Base-by-base conservation (phyloP, 2,329 filamentous ascomycete species). In the Microsporum audouinii region DNA sequence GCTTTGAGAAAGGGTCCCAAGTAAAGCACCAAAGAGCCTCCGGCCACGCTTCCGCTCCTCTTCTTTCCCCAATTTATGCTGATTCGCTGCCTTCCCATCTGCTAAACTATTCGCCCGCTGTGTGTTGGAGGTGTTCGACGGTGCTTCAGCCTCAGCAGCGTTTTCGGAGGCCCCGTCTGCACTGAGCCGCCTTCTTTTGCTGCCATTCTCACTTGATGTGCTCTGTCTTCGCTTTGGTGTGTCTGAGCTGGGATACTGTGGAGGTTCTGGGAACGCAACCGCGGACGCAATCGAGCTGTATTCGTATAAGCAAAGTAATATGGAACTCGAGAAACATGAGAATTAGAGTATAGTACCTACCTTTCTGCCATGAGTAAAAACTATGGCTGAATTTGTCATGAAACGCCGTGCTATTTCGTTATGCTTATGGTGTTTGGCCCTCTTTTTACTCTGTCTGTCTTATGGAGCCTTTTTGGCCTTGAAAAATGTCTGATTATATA, bases 31-130 rank as follows among this genome's bases (percentile, higher is more conserved):
- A 71, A 96, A 96, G 63, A 97, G 79, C 59, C 92, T 83, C 73
- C 88, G 87, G 27, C 89, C 88, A 41, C 92, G 87, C 71, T 88
- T 90, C 73, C 86, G 89, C 71, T 97, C 92, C 68, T 95, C 88
- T 61, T 85, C 78, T 33, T 79, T 75, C 58, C 80, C 75, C 61
- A 33, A 62, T 34, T 61, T 67, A 4, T 63, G 45, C 29, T 64
- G 65, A n/a, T 53, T 60, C 17, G 65, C 65, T 61, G 41, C 58
- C 29, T 49, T 61, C 14, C 63, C 58, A 33, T 61, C 57, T 6
- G 38, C 23, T 10, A 60, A 41, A 34, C 34, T 58, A 43, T 47
- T 61, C 27, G 14, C 3, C 57, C 29, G 34, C 12, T 33, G 33
- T 10, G 38, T 27, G 8, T 38, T 41, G 27, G 57, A 51, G 39